Evolutionary conservation across 2,329 filamentous ascomycete species (phyloP).

Genomic region (Alternaria triticimaculans): DNA sequence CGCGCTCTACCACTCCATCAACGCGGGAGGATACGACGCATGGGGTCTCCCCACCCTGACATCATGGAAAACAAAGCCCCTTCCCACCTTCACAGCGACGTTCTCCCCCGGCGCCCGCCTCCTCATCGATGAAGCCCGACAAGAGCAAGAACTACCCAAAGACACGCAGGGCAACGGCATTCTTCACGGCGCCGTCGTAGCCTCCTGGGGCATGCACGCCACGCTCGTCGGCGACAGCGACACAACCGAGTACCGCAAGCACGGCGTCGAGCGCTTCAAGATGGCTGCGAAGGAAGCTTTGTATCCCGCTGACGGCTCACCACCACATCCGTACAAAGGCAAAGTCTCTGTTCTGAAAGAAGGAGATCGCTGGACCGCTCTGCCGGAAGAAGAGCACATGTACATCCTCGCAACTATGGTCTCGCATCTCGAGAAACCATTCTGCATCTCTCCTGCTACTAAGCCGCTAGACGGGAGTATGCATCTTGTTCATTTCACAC

Average conservation of each 20-base stretch:
- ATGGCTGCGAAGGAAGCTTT: conserved; percentile 83
- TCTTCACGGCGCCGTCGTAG: conserved; percentile 79
- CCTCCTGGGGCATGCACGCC: conserved; percentile 89
- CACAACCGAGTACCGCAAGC: conserved; percentile 77
- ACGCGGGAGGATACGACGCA: conserved; percentile 47
- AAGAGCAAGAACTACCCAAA: conserved; percentile 47
- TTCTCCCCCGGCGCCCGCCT: conserved; percentile 56
- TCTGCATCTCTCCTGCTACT: conserved; percentile 79
- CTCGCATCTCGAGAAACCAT: conserved; percentile 80
- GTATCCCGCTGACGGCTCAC: conserved; percentile 60
- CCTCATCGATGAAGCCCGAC: conserved; percentile 52
- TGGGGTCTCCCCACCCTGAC: conserved; percentile 51
- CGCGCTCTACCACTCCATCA: conserved; percentile 56
- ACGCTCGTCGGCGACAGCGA: conserved; percentile 90
- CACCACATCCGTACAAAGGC: conserved; percentile 64
- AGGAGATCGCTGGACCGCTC: conserved; percentile 31
- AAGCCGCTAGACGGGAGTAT: conserved; percentile 74
- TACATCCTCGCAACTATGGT: conserved; percentile 81
- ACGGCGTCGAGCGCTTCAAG: conserved; percentile 78
- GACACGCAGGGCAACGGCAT: conserved; percentile 32
- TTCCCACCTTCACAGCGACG: conserved; percentile 53
- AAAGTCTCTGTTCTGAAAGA: conserved; percentile 54
- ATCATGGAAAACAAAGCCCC: conserved; percentile 39
- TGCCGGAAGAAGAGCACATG: conserved; percentile 63
- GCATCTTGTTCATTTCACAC: conserved; percentile 76